Base-by-base conservation (phyloP, 1,139 yeast species). In the Yamadazyma atmosphaerica region DNA sequence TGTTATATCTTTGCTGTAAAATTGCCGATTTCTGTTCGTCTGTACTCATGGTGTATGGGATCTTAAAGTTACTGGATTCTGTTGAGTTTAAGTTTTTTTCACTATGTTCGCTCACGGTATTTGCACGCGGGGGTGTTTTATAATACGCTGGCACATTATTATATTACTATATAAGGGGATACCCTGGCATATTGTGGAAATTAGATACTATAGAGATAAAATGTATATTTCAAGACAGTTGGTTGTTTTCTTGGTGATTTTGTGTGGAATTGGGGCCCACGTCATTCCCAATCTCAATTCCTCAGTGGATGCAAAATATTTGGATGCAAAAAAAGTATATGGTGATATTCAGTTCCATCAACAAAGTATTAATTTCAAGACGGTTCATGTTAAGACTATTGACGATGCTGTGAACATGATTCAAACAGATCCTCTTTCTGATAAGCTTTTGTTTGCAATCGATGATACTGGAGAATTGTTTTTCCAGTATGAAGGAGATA, bases 1-100 rank as follows among this genome's bases (percentile, higher is more conserved):
- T 63, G 56, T 83, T 83, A 58, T 81, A 81, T 55, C 77, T 79
- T 33, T 61, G 58, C 61, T 82, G 87, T 40, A 81, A 72, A 40
- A 60, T 71, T 55, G 69, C 73, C 10, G 75, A 73, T 43, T 69
- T 68, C 39, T 63, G 65, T 50, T 71, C 74, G 49, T 69, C 70
- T 26, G 58, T 31, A 32, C 33, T 40, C 46, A 43, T 43, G 32
- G n/a, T 22, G 32, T n/a, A n/a, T n/a, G 10, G 13, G 12, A 8
- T 38, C 18, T 28, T 31, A 6, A 13, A 21, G 31, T 29, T 23
- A 15, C 22, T 31, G 32, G 32, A n/a, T 38, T 26, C 18, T 14
- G 9, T 29, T 12, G 26, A 23, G 15, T 28, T 16, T 16, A 14
- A 15, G 8, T 9, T 16, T 28, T 14, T 16, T 28, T 19, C 22